Conservation (phyloP, 495 filamentous ascomycete species). For the Immersiella caudata region DNA sequence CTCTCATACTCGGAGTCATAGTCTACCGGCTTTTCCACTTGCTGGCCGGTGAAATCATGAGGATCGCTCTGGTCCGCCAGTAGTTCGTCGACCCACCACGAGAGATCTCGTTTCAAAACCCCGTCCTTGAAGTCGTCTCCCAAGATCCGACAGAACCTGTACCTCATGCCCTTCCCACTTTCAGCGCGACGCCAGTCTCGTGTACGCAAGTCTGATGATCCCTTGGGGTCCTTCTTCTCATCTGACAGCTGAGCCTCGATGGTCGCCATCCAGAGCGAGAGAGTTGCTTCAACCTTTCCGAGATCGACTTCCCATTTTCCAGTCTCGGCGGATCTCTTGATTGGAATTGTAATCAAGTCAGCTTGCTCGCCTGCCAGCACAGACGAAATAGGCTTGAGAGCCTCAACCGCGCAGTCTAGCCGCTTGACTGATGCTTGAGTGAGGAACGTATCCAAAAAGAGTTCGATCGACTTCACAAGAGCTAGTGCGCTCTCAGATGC, state of each 20-base stretch:
- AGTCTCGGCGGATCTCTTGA: background rate
- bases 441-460: conserved; percentile 4
- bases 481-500: conserved; percentile 1
- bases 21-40: no score
- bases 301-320: conserved; percentile 1
- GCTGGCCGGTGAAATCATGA: no score
- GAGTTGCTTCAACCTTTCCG: background rate
- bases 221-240: background rate
- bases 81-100: conserved; percentile 2
- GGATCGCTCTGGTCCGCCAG: background rate
- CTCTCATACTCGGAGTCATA: no score
- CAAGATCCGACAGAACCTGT: conserved; percentile 3
- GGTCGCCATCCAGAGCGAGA: conserved; percentile 4
- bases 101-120: background rate
- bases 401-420: background rate
- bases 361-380: background rate
- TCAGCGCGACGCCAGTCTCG: conserved; percentile 7
- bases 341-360: background rate
- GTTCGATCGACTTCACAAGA: conserved; percentile 3
- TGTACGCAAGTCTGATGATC: background rate
- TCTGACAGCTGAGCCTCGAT: conserved; percentile 1
- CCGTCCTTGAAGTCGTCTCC: background rate
- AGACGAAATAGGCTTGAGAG: background rate
- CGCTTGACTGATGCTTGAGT: background rate
- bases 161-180: background rate